Evolutionary conservation across 75 land plant genomes (phyloP).

Genomic region (Selaginella moellendorffii): DNA sequence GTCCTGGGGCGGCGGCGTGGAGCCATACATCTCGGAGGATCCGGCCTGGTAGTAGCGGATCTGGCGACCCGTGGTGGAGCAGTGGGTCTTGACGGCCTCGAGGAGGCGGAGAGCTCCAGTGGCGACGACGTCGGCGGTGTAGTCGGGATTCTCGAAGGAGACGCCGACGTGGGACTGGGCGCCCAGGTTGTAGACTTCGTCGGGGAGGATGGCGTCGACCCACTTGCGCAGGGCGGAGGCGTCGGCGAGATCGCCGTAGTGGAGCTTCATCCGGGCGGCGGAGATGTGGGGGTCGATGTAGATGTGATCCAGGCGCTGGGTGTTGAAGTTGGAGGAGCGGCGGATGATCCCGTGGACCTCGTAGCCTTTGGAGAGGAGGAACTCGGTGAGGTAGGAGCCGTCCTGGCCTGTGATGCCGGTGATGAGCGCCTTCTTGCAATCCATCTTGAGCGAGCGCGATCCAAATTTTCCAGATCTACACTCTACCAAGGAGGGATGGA

Average conservation of each 20-base stretch:
- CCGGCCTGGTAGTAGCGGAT: slow-evolving; percentile 89
- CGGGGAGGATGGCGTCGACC: slow-evolving; percentile 70
- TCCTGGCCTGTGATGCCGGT: slow-evolving; percentile 93
- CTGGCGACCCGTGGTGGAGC: slow-evolving; percentile 37
- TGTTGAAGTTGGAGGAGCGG: slow-evolving; percentile 85
- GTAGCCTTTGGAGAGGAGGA: slow-evolving; percentile 67
- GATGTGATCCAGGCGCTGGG: slow-evolving; percentile 84
- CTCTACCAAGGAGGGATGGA: too few species aligned
- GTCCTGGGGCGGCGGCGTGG: slow-evolving; percentile 90
- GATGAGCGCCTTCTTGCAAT: slow-evolving; percentile 61
- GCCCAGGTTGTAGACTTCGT: slow-evolving; percentile 91
- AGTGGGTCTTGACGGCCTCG: slow-evolving; percentile 71
- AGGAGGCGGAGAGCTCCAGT: slow-evolving; percentile 85
- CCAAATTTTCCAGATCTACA: too few species aligned
- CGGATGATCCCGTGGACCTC: slow-evolving; percentile 91
- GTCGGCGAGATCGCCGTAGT: slow-evolving; percentile 89
- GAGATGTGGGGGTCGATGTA: slow-evolving; percentile 91
- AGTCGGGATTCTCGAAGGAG: slow-evolving; percentile 93
- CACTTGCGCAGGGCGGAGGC: slow-evolving; percentile 93
- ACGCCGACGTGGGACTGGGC: slow-evolving; percentile 96
- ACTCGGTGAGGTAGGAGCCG: slow-evolving; percentile 84
- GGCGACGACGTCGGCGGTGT: slow-evolving; percentile 90
- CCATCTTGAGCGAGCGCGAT: too few species aligned
- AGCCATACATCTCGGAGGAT: slow-evolving; percentile 94
- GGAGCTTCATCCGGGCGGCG: slow-evolving; percentile 72